Evolutionary conservation across 1,284 basidiomycete genomes (phyloP).

Genomic region (Tetrapyrgos nigripes): DNA sequence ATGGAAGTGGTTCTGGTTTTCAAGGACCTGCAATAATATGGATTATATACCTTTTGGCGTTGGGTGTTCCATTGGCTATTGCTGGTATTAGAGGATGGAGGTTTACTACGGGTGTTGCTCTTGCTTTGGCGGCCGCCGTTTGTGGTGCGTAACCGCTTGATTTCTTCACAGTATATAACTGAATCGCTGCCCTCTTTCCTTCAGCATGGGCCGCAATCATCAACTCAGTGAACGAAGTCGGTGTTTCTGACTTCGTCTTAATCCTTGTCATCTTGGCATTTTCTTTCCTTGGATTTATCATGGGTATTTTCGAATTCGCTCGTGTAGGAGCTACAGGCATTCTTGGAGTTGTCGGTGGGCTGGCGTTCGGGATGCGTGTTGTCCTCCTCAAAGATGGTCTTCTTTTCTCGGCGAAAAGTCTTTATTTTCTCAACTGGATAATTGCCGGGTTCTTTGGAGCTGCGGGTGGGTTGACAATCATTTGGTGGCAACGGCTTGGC

Average conservation of each 20-base stretch:
- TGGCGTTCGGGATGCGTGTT: slow-evolving; percentile 63
- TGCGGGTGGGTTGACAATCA: slow-evolving; percentile 45
- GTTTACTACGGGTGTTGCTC: slow-evolving; percentile 56
- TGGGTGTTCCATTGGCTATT: slow-evolving; percentile 60
- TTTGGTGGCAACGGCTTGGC: slow-evolving; percentile 53
- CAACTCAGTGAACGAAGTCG: slow-evolving; percentile 55
- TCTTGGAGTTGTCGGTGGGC: slow-evolving; percentile 57
- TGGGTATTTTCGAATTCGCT: slow-evolving; percentile 58
- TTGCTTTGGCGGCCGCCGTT: slow-evolving; percentile 55
- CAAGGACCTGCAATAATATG: slow-evolving; percentile 58
- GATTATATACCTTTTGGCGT: slow-evolving; percentile 55
- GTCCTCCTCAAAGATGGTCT: slow-evolving; percentile 55
- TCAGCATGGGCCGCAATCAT: slow-evolving; percentile 67
- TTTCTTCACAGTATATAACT: neutral
- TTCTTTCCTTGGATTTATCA: slow-evolving; percentile 54
- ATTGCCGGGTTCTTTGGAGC: slow-evolving; percentile 51
- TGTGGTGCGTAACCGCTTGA: slow-evolving; percentile 46
- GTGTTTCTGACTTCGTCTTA: slow-evolving; percentile 58
- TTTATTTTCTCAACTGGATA: slow-evolving; percentile 59
- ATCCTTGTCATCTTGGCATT: slow-evolving; percentile 53
- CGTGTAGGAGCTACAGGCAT: slow-evolving; percentile 50
- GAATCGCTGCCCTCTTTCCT: slow-evolving; percentile 10
- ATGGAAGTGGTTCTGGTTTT: slow-evolving; percentile 61
- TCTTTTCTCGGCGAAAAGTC: slow-evolving; percentile 43
- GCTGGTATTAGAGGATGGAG: slow-evolving; percentile 63